Evolutionary conservation across 2,329 filamentous ascomycete genomes (phyloP), one percentile per base, ranked within the genome.

Genomic region (Ophiocordyceps camponoti-rufipedis): DNA sequence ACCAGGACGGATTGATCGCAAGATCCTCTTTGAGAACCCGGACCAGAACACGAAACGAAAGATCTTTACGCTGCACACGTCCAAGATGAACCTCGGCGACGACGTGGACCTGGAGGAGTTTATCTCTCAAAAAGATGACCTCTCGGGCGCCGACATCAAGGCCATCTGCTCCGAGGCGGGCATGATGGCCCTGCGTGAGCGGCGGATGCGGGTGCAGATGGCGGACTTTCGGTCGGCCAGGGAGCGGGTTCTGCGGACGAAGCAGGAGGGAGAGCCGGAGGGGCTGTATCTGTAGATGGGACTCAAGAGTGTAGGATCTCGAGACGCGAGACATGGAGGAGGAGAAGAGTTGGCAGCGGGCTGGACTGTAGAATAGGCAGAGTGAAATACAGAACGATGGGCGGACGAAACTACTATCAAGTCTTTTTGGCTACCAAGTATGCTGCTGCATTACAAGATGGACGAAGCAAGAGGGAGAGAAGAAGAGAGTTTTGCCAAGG

Each of bases 51-150:
- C 91, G 47, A 81, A 81, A 67, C 76, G 89, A 72, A 98, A 98
- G 80, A 98, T 98, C 60, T 98, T 98, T 66, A 88, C 83, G 13
- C 77, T 98, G 7, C 91, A 98, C 67, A 98, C 91, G 3, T 93
- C 85, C 60, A 98, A 98, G 75, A 98, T 98, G 91, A 94, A 79
- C 45, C 73, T 98, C 39, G 86, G 85, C 55, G 82, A 89, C 49
- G 93, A 98, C 54, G 91, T 98, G n/a, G 93, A 98, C 51, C 72
- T 98, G 42, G 91, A 98, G 56, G 91, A 98, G 66, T 96, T 98
- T 59, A 95, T 98, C 61, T 88, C 80, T 51, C 89, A 96, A 63
- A 98, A 98, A 74, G 91, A 98, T 56, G 93, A 98, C 56, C 72
- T 98, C 8, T 93, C 85, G 5, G 91, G 91, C 64, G 91, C 91